phyloP scores from a whole-genome alignment of 345 rosid genomes.

The Erodium maritimum region DNA sequence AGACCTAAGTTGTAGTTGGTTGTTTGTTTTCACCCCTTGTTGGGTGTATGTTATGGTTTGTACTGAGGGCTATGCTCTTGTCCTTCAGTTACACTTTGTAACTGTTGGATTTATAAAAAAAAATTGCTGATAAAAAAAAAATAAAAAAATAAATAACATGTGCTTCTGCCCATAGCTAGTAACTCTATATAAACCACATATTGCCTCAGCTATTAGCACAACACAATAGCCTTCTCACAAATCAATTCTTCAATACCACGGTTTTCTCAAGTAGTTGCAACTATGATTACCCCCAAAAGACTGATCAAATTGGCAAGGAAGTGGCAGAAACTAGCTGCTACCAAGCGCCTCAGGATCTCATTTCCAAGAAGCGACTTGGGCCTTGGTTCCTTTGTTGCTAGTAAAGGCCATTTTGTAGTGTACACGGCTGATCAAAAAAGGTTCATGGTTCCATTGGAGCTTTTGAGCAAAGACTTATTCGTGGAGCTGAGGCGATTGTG shows the following conservation, averaged over 20 bases:
- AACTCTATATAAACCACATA: background rate
- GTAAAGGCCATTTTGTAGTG: conserved; percentile 5
- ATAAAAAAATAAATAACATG: background rate
- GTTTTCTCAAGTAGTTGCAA: background rate
- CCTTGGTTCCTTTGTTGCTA: background rate
- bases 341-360: conserved; percentile 11
- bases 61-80: too few species aligned
- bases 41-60: too few species aligned
- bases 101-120: too few species aligned
- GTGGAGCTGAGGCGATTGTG: conserved; percentile 12
- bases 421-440: too few species aligned
- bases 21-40: too few species aligned
- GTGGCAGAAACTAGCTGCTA: conserved; percentile 14
- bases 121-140: too few species aligned
- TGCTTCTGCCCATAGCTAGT: background rate
- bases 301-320: conserved; percentile 23
- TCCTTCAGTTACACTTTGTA: too few species aligned
- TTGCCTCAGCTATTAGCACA: background rate
- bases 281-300: conserved; percentile 9
- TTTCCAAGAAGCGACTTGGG: conserved; percentile 2
- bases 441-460: too few species aligned
- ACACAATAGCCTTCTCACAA: background rate
- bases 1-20: too few species aligned
- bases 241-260: background rate
- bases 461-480: conserved; percentile 3